Percentiles rank a stretch among this genome's conserved stretches.
Evolutionary conservation across 225 moss, liverwort and hornwort species (phyloP).

Genomic region (Neckera pumila): DNA sequence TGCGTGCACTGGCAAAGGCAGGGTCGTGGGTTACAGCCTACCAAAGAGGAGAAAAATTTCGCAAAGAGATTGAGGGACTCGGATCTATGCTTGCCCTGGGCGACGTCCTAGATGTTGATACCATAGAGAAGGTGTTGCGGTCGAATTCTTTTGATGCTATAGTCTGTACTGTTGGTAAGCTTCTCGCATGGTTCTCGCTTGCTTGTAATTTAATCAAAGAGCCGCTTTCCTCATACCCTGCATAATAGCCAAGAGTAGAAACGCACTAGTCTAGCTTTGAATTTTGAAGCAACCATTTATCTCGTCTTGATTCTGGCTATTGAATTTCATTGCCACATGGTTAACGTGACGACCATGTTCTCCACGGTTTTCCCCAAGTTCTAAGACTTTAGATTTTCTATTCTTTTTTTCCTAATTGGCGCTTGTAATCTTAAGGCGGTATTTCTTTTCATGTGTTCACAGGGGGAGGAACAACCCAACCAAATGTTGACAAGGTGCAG

Average conservation of each 20-base stretch:
- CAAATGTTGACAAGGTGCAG: constrained; percentile 79
- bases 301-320: not conserved
- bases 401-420: not conserved
- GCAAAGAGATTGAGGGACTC: constrained; percentile 86
- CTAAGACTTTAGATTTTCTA: not conserved
- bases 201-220: not conserved
- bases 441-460: not conserved
- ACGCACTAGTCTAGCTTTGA: not conserved
- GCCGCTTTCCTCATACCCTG: not conserved
- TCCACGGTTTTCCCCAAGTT: not conserved
- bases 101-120: constrained; percentile 59
- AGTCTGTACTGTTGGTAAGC: constrained; percentile 83
- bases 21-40: constrained; percentile 98
- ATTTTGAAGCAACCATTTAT: not conserved
- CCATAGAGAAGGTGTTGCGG: constrained; percentile 65
- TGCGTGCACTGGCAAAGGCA: constrained; percentile 69
- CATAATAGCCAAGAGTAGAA: not conserved
- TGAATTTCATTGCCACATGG: not conserved
- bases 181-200: not conserved
- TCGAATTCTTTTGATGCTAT: constrained; percentile 85
- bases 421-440: not conserved
- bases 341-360: not conserved
- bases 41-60: constrained; percentile 88
- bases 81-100: constrained; percentile 96
- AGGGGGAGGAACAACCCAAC: constrained; percentile 70